Evolutionary conservation across 164 flowering plant species (phyloP), one percentile per base, ranked within the genome.

Genomic region (Magnolia changhungtana): DNA sequence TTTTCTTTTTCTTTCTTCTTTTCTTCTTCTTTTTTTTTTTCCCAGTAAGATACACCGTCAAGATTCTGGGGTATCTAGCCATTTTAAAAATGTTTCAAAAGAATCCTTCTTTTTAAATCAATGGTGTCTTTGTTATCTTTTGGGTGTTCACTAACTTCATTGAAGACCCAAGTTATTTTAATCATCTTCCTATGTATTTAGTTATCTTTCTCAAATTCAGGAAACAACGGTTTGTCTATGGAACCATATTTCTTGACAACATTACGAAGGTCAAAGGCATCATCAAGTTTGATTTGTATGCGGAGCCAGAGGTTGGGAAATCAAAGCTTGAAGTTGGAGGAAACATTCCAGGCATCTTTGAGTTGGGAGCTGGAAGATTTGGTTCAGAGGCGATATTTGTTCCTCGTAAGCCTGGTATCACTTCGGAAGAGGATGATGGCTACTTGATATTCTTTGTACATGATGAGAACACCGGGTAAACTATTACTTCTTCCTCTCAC

Each of bases 331-430:
- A 92, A 85, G 91, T 91, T 75, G 99, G 98, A 76, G 99, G 98
- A 69, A 94, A 92, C 81, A 87, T 96, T 69, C 81, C 84, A 80
- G 99, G 99, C 9, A 72, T 96, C 76, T 90, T 82, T 81, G 91
- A 94, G 78, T 84, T 96, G 50, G 98, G 97, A 63, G 84, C 90
- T 24, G 92, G 91, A 70, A 89, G 91, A 84, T 92, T 84, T 84
- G 99, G 99, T 78, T 94, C 98, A 24, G 99, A 96, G 77, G 98
- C 98, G 76, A 71, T 96, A 23, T 96, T 90, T 81, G 98, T 94
- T 74, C 97, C 99, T 16, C 87, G 89, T 55, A 82, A 86, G 80
- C 88, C 92, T 37, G 96, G 97, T 20, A 75, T 79, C 37, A 76
- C 84, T 59, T 87, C 92, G 31, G 96, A 92, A 87, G 98, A 96